phyloP scores from a whole-genome alignment of 106 monocot genomes.

The Iris macrosiphon region DNA sequence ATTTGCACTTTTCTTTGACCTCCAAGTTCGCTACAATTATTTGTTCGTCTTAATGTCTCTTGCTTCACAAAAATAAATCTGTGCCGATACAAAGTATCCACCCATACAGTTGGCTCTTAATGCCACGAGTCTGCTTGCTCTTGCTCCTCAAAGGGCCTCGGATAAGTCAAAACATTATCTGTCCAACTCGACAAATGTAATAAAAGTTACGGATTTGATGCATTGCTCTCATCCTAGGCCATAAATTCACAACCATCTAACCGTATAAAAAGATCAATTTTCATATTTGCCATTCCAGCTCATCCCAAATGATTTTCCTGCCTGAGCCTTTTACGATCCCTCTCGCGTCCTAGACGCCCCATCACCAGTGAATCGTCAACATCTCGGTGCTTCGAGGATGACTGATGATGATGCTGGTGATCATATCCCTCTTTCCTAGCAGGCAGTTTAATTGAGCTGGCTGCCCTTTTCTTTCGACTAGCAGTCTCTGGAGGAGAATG shows the following conservation, averaged over 20 bases:
- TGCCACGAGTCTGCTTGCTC: no score
- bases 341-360: conserved; percentile 1
- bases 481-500: conserved; percentile 19
- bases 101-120: no score
- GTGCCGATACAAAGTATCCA: no score
- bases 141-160: conserved; percentile 1
- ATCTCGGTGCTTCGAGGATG: conserved; percentile 19
- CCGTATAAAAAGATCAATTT: no score
- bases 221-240: no score
- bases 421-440: conserved; percentile 12
- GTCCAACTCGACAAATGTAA: not conserved
- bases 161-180: not conserved
- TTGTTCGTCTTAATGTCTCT: no score
- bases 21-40: no score
- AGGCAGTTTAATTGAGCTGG: no score
- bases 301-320: conserved; percentile 11
- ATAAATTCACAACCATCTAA: no score
- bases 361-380: conserved; percentile 3
- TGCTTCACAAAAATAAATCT: no score
- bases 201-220: no score
- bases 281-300: not conserved
- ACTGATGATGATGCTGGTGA: not conserved
- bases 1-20: no score
- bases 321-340: conserved; percentile 11
- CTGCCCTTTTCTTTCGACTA: conserved; percentile 22